Base-by-base conservation (phyloP, 1,284 basidiomycete genomes). In the Pascua guehoae region DNA sequence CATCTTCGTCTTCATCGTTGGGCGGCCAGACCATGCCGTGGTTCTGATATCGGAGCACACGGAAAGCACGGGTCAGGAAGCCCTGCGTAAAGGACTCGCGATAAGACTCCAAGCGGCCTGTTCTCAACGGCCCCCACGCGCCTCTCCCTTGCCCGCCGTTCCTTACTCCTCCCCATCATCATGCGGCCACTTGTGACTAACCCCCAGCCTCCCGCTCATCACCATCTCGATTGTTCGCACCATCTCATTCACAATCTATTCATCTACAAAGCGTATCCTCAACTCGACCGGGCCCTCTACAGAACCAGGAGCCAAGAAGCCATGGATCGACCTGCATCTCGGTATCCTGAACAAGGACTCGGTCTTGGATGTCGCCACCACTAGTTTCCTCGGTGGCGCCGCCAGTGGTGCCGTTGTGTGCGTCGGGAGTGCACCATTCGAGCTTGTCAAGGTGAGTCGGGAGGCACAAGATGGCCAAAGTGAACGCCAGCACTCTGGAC, bases 221-320 rank as follows among this genome's bases (percentile, higher is more conserved):
- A 97, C 95, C 8, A 98, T 98, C 68, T 94, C 92, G 8, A 93
- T 95, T 71, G 94, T 98, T 70, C 88, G 94, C 83, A 79, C 82
- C 81, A 89, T 72, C 37, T 94, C 91, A 49, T 96, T 97, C 77
- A 93, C 90, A 14, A 95, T 97, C 67, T 97, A 96, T 76, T 90
- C 86, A 52, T 82, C 86, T 48, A 93, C 91, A 51, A 96, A 94
- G 78, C 86, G 90, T 61, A 82, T 84, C 64, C 87, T 90, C 66
- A 85, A 86, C 53, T 58, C 67, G n/a, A 47, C 51, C 9, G 18
- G 47, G 1, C 41, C 46, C 5, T 50, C 40, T 4, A 12, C 18
- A 4, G 36, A 41, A 11, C 36, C 49, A 2, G 47, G 41, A 16
- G 56, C 47, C 39, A 57, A 58, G 47, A 36, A 45, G 41, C 69